A percentile compares a stretch with the other conserved stretches of the same genome.
These are phyloP conservation scores for Cryptococcus sp. DNA, from an alignment of 1,284 basidiomycete genomes.

Conservation along the genomic window DNA sequence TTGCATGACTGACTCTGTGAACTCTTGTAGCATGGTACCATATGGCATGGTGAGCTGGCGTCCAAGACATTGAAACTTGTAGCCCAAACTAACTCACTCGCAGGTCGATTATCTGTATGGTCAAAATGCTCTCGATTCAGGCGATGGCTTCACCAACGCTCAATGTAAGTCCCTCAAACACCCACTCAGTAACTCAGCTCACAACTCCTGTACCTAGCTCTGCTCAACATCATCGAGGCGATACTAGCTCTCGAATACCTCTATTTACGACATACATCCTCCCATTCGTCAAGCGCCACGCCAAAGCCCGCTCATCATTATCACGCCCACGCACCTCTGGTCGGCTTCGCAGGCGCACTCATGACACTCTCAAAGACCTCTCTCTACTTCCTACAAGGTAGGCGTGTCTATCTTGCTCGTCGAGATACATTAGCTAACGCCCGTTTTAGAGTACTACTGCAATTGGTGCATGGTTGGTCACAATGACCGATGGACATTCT, in stretches of 20 bases:
- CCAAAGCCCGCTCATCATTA: slow-evolving; percentile 49
- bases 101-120: slow-evolving; percentile 76
- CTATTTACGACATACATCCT: slow-evolving; percentile 66
- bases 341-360: slow-evolving; percentile 69
- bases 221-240: slow-evolving; percentile 79
- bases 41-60: slow-evolving; percentile 21
- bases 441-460: slow-evolving; percentile 43
- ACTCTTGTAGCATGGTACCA: slow-evolving; percentile 25
- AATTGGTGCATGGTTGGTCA: slow-evolving; percentile 70
- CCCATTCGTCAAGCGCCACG: slow-evolving; percentile 43
- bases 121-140: slow-evolving; percentile 61
- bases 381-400: slow-evolving; percentile 78
- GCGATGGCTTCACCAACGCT: slow-evolving; percentile 81
- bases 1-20: background rate
- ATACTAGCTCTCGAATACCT: slow-evolving; percentile 72
- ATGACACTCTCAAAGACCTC: slow-evolving; percentile 84
- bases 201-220: slow-evolving; percentile 56
- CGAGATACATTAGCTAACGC: background rate
- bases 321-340: slow-evolving; percentile 56
- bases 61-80: background rate
- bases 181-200: background rate
- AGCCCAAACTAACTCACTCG: slow-evolving; percentile 48
- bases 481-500: slow-evolving; percentile 61
- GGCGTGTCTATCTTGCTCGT: slow-evolving; percentile 2
- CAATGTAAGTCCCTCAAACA: slow-evolving; percentile 62